Evolutionary conservation across 192 early-diverging fungal species (phyloP), one percentile per base, ranked within the genome.

Genomic region (Coemansia sp.): DNA sequence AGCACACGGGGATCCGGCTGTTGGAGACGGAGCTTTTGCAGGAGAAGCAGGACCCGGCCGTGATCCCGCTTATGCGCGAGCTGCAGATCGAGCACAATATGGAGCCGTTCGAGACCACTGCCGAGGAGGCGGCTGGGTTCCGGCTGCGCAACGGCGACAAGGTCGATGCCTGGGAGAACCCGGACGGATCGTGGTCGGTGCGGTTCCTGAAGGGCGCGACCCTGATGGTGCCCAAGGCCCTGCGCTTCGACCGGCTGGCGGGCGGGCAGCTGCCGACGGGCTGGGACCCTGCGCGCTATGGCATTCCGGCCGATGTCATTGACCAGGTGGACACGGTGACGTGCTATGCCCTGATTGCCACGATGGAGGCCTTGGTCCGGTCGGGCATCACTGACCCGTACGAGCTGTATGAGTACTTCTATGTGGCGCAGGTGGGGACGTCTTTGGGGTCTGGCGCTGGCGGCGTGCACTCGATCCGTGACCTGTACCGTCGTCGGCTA

Each of bases 341-440:
- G 4, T 82, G 91, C 36, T 97, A 86, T 68, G 84, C 85, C 35
- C 54, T 97, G 25, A 82, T 94, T 20, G 82, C 91, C 19, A 92
- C 94, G 20, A 89, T 89, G 14, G 94, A 97, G 73, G 90, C 94
- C 3, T 75, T 97, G 44, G 76, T 92, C 33, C 80, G 88, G 34
- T 82, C 88, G 32, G 94, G 94, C 66, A 83, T 97, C 48, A 90
- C 90, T 19, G 94, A 97, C 54, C 90, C 94, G 7, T 97, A 97
- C 80, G 94, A 97, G 76, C 88, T 97, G 72, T 97, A 90, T 82
- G 72, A 85, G 60, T 92, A 95, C 61, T 89, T 97, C 43, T 92
- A 97, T 60, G 90, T 94, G 7, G 82, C 86, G 34, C 84, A 97
- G 48, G 80, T 97, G 17, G 94, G 94, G 50, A 97, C 89, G 68